Conservation (phyloP, 768 basidiomycete species). For the Boletus rex-veris region DNA sequence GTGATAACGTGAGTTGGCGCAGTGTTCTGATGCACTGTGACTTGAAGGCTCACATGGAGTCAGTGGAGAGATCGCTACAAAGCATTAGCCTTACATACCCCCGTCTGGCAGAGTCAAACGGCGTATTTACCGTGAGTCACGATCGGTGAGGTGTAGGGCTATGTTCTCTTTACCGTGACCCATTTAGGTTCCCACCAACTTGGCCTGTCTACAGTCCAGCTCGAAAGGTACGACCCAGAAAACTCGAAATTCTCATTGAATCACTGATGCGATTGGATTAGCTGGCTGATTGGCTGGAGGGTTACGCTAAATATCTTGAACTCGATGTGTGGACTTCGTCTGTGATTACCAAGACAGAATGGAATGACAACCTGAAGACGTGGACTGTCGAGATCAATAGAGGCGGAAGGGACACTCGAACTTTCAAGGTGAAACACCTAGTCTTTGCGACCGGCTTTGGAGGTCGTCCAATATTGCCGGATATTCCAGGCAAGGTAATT, state of each 20-base stretch:
- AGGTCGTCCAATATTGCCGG: slow-evolving; percentile 42
- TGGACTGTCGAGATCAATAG: slow-evolving; percentile 46
- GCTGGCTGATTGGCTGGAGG: slow-evolving; percentile 66
- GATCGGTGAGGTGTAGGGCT: not conserved
- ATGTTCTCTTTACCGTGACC: not conserved
- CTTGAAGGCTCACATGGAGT: not conserved
- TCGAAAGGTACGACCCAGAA: slow-evolving; percentile 35
- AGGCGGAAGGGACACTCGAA: slow-evolving; percentile 31
- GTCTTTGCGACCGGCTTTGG: slow-evolving; percentile 56
- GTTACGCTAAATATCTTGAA: slow-evolving; percentile 55
- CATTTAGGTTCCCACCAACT: slow-evolving; percentile 46
- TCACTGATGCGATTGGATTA: slow-evolving; percentile 17
- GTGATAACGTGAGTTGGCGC: slow-evolving; percentile 37
- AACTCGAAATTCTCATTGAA: not conserved
- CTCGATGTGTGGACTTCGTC: slow-evolving; percentile 62
- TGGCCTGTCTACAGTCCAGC: slow-evolving; percentile 55
- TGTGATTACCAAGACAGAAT: slow-evolving; percentile 36
- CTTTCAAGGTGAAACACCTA: slow-evolving; percentile 46
- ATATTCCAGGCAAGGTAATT: slow-evolving; percentile 42
- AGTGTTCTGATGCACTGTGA: not conserved
- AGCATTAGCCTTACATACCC: slow-evolving; percentile 51
- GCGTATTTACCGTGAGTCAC: slow-evolving; percentile 48
- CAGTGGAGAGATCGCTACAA: slow-evolving; percentile 60
- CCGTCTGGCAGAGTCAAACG: slow-evolving; percentile 53
- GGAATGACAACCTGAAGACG: slow-evolving; percentile 35